These are phyloP conservation scores for Ogataea hybrid DNA, from an alignment of 1,139 yeast species.

Conservation along the genomic window DNA sequence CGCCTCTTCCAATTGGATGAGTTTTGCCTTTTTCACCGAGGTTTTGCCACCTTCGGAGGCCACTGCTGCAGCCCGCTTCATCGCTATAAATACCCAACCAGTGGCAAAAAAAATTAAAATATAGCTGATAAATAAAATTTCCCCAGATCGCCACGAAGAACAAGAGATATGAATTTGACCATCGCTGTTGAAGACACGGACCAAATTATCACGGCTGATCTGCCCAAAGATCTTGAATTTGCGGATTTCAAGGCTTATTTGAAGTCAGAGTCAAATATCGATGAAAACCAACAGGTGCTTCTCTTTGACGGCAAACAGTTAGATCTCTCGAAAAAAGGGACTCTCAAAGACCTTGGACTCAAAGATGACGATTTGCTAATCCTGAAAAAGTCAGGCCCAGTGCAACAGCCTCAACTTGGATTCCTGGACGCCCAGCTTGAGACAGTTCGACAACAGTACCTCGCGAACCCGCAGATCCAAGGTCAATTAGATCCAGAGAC, in stretches of 20 bases:
- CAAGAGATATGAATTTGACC: slow-evolving; percentile 35
- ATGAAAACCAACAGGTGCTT: slow-evolving; percentile 46
- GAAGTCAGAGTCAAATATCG: slow-evolving; percentile 67
- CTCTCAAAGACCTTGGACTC: slow-evolving; percentile 48
- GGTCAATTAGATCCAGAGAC: slow-evolving; percentile 37
- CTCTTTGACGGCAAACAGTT: slow-evolving; percentile 46
- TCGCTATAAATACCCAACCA: slow-evolving; percentile 3
- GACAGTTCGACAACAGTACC: slow-evolving; percentile 45
- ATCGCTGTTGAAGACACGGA: slow-evolving; percentile 35
- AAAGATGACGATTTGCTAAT: slow-evolving; percentile 59
- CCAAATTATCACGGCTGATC: slow-evolving; percentile 45
- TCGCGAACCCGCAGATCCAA: slow-evolving; percentile 39
- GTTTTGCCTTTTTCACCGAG: slow-evolving; percentile 9
- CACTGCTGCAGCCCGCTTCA: slow-evolving; percentile 4
- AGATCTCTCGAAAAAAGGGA: slow-evolving; percentile 28
- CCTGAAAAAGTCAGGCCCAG: slow-evolving; percentile 23
- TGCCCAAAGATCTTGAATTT: slow-evolving; percentile 61
- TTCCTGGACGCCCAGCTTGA: slow-evolving; percentile 45
- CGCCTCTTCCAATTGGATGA: slow-evolving; percentile 2
- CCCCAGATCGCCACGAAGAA: slow-evolving; percentile 1
- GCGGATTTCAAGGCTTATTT: slow-evolving; percentile 74
- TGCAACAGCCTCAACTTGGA: slow-evolving; percentile 8
- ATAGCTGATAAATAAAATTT: neutral
- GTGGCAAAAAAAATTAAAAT: slow-evolving; percentile 7
- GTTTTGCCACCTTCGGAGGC: slow-evolving; percentile 5